phyloP scores from a whole-genome alignment of 2,329 filamentous ascomycete genomes.

The Cladosporium phlei region DNA sequence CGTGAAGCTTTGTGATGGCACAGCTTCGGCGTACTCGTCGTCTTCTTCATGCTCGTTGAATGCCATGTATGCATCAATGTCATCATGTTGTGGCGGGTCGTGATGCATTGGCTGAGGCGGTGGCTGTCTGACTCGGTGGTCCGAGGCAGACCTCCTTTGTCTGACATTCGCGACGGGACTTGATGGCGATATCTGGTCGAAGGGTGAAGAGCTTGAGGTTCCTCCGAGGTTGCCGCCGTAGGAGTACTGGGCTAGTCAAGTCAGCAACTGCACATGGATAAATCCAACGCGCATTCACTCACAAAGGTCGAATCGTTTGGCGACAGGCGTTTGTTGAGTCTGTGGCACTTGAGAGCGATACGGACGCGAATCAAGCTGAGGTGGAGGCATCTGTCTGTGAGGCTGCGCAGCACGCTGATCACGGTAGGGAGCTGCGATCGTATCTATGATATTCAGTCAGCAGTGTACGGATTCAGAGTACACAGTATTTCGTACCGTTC shows the following conservation, averaged over 20 bases:
- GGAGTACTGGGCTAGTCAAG: conserved; percentile 20
- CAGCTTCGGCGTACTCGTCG: neutral
- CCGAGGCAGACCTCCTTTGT: conserved; percentile 14
- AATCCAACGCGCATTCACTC: neutral
- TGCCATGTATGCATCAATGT: neutral
- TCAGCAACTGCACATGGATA: neutral
- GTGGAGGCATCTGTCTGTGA: neutral
- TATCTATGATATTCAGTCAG: neutral
- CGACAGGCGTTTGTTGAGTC: neutral
- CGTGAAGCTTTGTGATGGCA: neutral
- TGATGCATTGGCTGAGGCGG: neutral
- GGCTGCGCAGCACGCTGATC: neutral
- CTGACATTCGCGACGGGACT: conserved; percentile 39
- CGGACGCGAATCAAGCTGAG: neutral
- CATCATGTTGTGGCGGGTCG: neutral
- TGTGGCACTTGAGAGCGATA: neutral
- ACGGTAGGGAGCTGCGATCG: neutral
- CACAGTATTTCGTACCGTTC: neutral
- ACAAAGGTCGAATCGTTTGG: conserved; percentile 1
- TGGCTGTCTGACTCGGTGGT: neutral
- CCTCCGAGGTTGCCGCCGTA: conserved; percentile 21
- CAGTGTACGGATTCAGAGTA: neutral
- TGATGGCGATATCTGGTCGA: conserved; percentile 28
- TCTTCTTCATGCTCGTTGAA: neutral
- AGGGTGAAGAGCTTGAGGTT: conserved; percentile 30